Evolutionary conservation across 2,329 filamentous ascomycete genomes (phyloP).

Genomic region (Ceratocystiopsis minuta): DNA sequence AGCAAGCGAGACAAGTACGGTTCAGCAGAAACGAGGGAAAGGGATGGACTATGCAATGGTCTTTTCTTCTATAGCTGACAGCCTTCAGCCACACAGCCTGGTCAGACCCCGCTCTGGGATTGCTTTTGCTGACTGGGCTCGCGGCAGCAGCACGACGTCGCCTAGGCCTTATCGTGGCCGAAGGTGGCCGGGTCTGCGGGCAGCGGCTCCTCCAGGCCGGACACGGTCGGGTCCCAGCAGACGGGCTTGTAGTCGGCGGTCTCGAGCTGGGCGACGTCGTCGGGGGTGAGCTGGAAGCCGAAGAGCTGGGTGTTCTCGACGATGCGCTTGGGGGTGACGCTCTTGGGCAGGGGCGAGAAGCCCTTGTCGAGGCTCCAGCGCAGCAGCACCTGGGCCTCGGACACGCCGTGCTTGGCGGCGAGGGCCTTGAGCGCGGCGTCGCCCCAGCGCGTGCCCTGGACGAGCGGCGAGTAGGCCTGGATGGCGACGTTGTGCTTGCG

Average conservation of each 20-base stretch:
- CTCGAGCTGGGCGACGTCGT: conserved; percentile 33
- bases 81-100: too few species aligned
- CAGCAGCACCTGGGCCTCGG: conserved; percentile 59
- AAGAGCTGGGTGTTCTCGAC: conserved; percentile 43
- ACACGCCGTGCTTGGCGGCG: conserved; percentile 54
- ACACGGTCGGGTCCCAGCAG: conserved; percentile 14
- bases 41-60: too few species aligned
- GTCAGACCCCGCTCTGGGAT: too few species aligned
- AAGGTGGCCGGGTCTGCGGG: too few species aligned
- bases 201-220: too few species aligned
- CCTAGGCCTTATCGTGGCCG: too few species aligned
- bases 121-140: too few species aligned
- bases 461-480: conserved; percentile 45
- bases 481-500: conserved; percentile 41
- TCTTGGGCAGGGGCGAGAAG: conserved; percentile 47
- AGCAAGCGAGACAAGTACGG: too few species aligned
- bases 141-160: too few species aligned
- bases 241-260: conserved; percentile 14
- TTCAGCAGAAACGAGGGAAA: too few species aligned
- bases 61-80: too few species aligned
- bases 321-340: conserved; percentile 38
- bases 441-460: conserved; percentile 50
- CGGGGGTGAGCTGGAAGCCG: conserved; percentile 38
- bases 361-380: conserved; percentile 71
- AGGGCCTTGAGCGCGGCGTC: conserved; percentile 47